Percentiles rank a stretch among this genome's conserved stretches.
These are phyloP conservation scores for Sphagnum contortum DNA, from an alignment of 225 moss, liverwort and hornwort species.

Conservation along the genomic window DNA sequence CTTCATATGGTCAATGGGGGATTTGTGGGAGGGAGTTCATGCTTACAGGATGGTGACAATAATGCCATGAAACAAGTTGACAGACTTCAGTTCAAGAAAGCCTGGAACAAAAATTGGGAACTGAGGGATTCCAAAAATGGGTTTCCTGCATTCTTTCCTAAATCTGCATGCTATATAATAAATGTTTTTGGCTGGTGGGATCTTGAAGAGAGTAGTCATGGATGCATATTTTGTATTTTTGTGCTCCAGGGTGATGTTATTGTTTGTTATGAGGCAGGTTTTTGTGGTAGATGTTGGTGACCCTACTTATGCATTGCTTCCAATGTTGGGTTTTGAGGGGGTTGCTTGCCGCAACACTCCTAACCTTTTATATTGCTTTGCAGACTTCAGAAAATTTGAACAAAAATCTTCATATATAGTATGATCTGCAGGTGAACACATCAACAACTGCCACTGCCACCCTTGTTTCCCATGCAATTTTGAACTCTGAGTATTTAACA, in stretches of 20 bases:
- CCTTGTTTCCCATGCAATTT: constrained; percentile 76
- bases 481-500: constrained; percentile 59
- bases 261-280: too few species aligned
- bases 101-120: constrained; percentile 85
- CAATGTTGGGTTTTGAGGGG: neutral
- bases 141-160: constrained; percentile 20
- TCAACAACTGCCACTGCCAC: constrained; percentile 52
- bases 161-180: too few species aligned
- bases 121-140: constrained; percentile 91
- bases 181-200: too few species aligned
- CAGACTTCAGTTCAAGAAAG: constrained; percentile 53
- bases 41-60: constrained; percentile 73
- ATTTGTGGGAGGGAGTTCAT: too few species aligned
- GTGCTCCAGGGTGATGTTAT: too few species aligned
- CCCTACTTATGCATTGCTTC: too few species aligned
- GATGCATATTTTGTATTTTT: neutral
- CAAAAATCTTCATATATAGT: neutral
- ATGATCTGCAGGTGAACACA: constrained; percentile 48
- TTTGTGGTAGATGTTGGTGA: neutral
- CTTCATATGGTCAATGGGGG: too few species aligned
- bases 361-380: too few species aligned
- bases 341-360: too few species aligned
- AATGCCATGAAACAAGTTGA: constrained; percentile 63
- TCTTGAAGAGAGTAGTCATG: too few species aligned
- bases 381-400: too few species aligned